phyloP scores from a whole-genome alignment of 345 rosid genomes.

The Citrus sp. region DNA sequence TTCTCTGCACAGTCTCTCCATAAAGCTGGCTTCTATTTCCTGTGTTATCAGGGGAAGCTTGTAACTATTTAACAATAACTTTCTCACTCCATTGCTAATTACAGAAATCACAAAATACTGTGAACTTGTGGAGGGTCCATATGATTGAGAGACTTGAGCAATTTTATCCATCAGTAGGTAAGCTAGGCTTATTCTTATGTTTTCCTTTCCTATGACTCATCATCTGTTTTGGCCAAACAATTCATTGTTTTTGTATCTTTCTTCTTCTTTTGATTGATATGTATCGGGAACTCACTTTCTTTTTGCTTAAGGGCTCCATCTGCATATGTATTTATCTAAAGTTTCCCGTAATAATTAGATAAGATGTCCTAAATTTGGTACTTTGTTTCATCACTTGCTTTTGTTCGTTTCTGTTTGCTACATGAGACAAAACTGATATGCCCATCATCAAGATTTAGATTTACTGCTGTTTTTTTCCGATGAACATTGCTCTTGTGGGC shows the following conservation, averaged over 20 bases:
- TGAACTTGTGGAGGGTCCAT: too few relatives aligned
- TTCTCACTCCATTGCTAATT: background rate
- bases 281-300: background rate
- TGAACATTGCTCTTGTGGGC: background rate
- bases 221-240: background rate
- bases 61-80: background rate
- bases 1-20: conserved; percentile 10
- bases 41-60: background rate
- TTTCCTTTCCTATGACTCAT: background rate
- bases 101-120: too few relatives aligned
- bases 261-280: conserved; percentile 2
- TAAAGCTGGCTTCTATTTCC: conserved; percentile 18
- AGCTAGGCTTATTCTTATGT: background rate
- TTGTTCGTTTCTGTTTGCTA: background rate
- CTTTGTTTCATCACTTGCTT: conserved; percentile 6
- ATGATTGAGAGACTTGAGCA: background rate
- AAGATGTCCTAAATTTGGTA: background rate
- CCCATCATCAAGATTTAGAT: background rate
- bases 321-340: conserved; percentile 3
- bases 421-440: background rate
- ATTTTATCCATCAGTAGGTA: background rate
- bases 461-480: background rate
- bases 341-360: conserved; percentile 7
- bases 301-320: conserved; percentile 18
- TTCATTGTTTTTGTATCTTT: conserved; percentile 1